A percentile compares a stretch with the other conserved stretches of the same genome.
phyloP scores from a whole-genome alignment of 1,139 yeast species.

The Debaryomyces sp. region DNA sequence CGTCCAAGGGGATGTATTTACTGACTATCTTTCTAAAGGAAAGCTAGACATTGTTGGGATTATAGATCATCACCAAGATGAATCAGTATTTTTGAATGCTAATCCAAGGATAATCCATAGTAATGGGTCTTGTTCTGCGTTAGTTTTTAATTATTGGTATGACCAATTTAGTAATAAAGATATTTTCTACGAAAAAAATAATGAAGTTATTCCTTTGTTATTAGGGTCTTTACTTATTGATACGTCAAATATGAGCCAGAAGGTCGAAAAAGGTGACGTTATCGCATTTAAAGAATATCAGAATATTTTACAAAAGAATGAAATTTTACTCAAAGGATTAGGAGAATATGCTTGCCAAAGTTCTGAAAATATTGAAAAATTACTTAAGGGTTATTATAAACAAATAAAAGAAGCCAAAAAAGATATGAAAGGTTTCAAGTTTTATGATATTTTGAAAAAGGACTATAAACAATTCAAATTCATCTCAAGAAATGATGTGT shows the following conservation, averaged over 20 bases:
- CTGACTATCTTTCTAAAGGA: constrained; percentile 21
- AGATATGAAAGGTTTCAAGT: constrained; percentile 60
- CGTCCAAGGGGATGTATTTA: constrained; percentile 53
- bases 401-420: constrained; percentile 58
- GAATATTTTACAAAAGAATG: constrained; percentile 10
- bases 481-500: constrained; percentile 25
- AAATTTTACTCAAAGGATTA: not conserved
- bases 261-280: constrained; percentile 58
- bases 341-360: not conserved
- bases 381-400: constrained; percentile 30
- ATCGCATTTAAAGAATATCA: constrained; percentile 44
- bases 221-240: constrained; percentile 75
- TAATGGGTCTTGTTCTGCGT: constrained; percentile 78
- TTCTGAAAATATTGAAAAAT: not conserved
- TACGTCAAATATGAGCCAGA: constrained; percentile 63
- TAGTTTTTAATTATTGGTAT: constrained; percentile 68
- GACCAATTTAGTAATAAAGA: constrained; percentile 23
- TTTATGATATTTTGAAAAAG: constrained; percentile 67
- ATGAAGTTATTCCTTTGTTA: constrained; percentile 51
- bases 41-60: constrained; percentile 54
- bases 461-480: constrained; percentile 80
- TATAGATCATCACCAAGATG: constrained; percentile 89
- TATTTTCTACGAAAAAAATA: constrained; percentile 19
- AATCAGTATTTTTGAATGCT: constrained; percentile 47
- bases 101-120: constrained; percentile 63